Base-by-base conservation (phyloP, 305 asterid species). In the Solanum hybrid region DNA sequence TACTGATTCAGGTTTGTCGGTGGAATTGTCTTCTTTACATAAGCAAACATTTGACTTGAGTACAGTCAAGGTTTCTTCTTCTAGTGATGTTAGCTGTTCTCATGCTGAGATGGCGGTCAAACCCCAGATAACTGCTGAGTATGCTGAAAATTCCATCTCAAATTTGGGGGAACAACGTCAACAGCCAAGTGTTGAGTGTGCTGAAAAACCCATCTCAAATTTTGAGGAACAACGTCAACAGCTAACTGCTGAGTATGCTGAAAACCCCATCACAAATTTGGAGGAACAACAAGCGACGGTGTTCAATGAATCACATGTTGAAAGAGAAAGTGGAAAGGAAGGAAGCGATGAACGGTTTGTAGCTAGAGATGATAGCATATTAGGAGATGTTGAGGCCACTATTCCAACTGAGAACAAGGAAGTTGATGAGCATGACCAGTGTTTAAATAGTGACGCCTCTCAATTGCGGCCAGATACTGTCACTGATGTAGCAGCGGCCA, bases 1-100 rank as follows among this genome's bases (percentile, higher is more conserved):
- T 56, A 88, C 91, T 86, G 79, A 86, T 91, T 31, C 93, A 97
- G 99, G 97, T 86, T 89, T 94, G 91, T 93, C 98, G 12, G 85
- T 35, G 71, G 95, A 92, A 91, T 92, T 97, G 94, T 87, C 91
- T 86, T 92, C 96, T 91, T 90, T 96, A 92, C 95, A 94, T 90
- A 89, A 93, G 91, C 94, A 90, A 88, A 89, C 88, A 77, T 88
- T 89, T 92, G 98, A 97, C 94, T 91, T 96, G 92, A 93, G 93
- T 89, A 89, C 92, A 84, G 93, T 94, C 90, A 94, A 38, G 64
- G 90, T 97, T 86, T 88, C 90, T 90, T 88, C 90, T 90, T 92
- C 92, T 91, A 92, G 89, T 89, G 95, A 94, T 75, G 91, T 26
- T 24, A 84, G 87, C 86, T 90, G 90, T 71, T 37, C 90, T 79